Base-by-base conservation (phyloP, 495 filamentous ascomycete genomes). In the Talaromyces proteolyticus region DNA sequence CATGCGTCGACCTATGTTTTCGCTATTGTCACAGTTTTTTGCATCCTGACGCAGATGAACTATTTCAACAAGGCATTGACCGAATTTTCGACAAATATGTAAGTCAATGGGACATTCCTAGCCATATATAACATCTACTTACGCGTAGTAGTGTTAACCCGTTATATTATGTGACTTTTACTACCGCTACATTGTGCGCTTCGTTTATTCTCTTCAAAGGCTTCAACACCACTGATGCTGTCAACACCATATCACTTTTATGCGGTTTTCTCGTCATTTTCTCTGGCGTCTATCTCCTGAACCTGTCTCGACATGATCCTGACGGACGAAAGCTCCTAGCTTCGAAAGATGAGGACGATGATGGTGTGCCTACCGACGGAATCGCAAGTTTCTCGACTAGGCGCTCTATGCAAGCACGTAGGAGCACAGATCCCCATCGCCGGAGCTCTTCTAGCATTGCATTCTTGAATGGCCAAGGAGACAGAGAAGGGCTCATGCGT, bases 91-190 rank as follows among this genome's bases (percentile, higher is more conserved):
- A 96, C 94, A 21, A 91, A 90, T 48, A 90, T 98, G 92, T 96
- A 80, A 68, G 85, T 70, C 12, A 42, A 34, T 16, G 2, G 3
- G 26, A n/a, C 8, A 16, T 12, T 17, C 26, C 29, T 36, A 14
- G 7, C 12, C 34, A n/a, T n/a, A n/a, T n/a, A n/a, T n/a, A n/a
- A n/a, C n/a, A n/a, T 19, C 34, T 2, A 16, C 21, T 21, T 44
- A 52, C 42, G 2, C 41, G 19, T n/a, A 24, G 14, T 57, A 98
- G 93, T 56, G 93, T 98, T 29, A 98, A 97, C 63, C 93, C 93
- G 1, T 81, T 98, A 26, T 98, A 98, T 75, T 98, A 98, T 67
- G 93, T 98, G 44, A 96, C 92, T n/a, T 98, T 98, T 68, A 98
- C 93, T 4, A 97, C 93, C 5, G 88, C 86, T 25, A 98, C 93